These are phyloP conservation scores for Fraxinus anomala DNA, from an alignment of 257 asterid species.

Conservation along the genomic window DNA sequence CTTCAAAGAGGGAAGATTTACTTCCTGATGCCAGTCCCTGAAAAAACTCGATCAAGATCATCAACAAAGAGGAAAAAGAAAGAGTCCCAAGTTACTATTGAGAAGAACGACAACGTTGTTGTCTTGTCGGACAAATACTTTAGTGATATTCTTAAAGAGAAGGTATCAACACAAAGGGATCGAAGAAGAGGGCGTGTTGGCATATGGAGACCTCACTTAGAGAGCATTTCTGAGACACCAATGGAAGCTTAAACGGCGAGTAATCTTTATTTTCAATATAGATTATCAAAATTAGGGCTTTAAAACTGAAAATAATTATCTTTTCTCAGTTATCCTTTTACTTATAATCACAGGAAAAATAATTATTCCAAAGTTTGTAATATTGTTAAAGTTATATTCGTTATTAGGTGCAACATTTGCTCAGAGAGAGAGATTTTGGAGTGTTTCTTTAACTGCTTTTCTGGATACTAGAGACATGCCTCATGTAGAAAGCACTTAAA, in stretches of 20 bases:
- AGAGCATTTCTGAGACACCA: slow-evolving; percentile 79
- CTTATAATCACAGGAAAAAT: slow-evolving; percentile 35
- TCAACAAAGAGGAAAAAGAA: slow-evolving; percentile 51
- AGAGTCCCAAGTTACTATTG: slow-evolving; percentile 18
- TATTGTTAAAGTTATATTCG: not conserved
- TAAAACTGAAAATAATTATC: not conserved
- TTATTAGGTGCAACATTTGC: not conserved
- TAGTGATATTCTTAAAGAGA: slow-evolving; percentile 82
- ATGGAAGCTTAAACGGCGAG: slow-evolving; percentile 38
- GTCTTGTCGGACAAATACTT: slow-evolving; percentile 61
- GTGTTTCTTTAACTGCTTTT: not conserved
- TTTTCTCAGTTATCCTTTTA: slow-evolving; percentile 11
- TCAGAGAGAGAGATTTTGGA: not conserved
- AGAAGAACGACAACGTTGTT: slow-evolving; percentile 1
- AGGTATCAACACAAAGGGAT: slow-evolving; percentile 62
- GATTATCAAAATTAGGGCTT: not conserved
- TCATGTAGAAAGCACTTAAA: slow-evolving; percentile 11
- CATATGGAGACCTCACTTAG: slow-evolving; percentile 85
- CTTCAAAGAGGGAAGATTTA: slow-evolving; percentile 92
- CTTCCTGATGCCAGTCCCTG: slow-evolving; percentile 78
- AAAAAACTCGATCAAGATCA: slow-evolving; percentile 35
- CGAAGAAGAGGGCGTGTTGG: slow-evolving; percentile 82
- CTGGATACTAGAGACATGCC: not conserved
- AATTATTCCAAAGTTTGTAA: not conserved
- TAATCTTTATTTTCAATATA: not conserved